Percentiles rank a stretch among this genome's conserved stretches.
phyloP scores from a whole-genome alignment of 192 early-diverging fungal genomes.

The Podila horticola region DNA sequence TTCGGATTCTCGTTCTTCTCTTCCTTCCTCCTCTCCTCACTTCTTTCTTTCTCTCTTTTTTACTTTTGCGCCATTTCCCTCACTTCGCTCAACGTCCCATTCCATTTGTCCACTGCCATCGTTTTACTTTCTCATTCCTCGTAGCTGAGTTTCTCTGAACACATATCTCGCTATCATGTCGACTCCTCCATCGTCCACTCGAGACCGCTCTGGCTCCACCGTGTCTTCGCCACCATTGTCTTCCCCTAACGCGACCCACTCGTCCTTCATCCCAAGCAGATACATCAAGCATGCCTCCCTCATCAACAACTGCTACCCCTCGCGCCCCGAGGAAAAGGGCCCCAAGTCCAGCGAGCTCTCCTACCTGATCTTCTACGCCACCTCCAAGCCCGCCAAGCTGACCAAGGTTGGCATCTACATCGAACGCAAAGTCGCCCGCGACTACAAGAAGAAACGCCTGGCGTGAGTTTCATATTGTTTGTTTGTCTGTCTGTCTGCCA shows the following conservation, averaged over 20 bases:
- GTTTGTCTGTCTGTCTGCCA: not conserved
- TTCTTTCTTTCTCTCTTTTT: not conserved
- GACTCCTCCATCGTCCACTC: slow-evolving; percentile 14
- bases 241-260: slow-evolving; percentile 38
- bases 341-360: slow-evolving; percentile 87
- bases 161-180: slow-evolving; percentile 15
- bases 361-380: slow-evolving; percentile 89
- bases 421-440: slow-evolving; percentile 73
- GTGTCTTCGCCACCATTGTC: slow-evolving; percentile 34
- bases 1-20: not conserved
- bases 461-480: slow-evolving; percentile 61
- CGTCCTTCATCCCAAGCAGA: slow-evolving; percentile 55
- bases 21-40: not conserved
- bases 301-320: slow-evolving; percentile 80
- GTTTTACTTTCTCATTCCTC: not conserved
- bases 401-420: slow-evolving; percentile 89
- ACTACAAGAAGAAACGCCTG: slow-evolving; percentile 68
- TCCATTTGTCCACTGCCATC: not conserved
- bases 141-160: not conserved
- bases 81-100: not conserved
- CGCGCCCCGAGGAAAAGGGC: slow-evolving; percentile 68
- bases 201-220: slow-evolving; percentile 28
- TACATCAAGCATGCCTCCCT: slow-evolving; percentile 82
- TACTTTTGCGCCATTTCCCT: not conserved
- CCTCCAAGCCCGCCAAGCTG: slow-evolving; percentile 88